These are phyloP conservation scores for Knoxdaviesia proteae DNA, from an alignment of 2,329 filamentous ascomycete species.

Conservation along the genomic window DNA sequence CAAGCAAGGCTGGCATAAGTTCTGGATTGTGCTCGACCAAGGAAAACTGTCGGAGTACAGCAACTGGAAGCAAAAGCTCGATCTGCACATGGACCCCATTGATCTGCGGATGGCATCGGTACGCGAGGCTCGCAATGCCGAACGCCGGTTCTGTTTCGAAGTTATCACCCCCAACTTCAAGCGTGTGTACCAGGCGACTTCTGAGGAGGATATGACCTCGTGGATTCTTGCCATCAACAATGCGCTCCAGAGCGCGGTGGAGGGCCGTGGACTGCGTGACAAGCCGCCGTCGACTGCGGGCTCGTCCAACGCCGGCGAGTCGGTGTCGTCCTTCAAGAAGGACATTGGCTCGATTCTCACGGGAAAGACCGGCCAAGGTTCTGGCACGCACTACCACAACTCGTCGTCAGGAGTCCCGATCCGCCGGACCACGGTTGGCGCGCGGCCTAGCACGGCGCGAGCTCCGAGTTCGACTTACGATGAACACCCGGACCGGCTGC, in stretches of 20 bases:
- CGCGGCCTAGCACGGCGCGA: conserved; percentile 52
- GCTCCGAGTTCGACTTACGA: conserved; percentile 53
- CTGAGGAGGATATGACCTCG: conserved; percentile 91
- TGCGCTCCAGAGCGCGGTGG: conserved; percentile 84
- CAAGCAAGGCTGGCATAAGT: conserved; percentile 99
- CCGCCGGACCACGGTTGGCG: conserved; percentile 78
- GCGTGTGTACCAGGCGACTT: conserved; percentile 90
- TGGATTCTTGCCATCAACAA: conserved; percentile 98
- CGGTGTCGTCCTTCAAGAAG: conserved; percentile 38
- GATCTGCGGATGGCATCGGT: conserved; percentile 94
- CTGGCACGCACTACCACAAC: conserved; percentile 27
- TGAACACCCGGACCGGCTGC: conserved; percentile 64
- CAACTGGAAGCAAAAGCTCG: conserved; percentile 95
- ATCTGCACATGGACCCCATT: conserved; percentile 94
- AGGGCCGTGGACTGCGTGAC: conserved; percentile 46
- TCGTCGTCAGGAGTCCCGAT: conserved; percentile 37
- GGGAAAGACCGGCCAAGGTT: conserved; percentile 64
- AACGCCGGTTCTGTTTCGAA: conserved; percentile 92
- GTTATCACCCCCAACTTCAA: conserved; percentile 95
- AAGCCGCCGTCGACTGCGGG: conserved; percentile 18
- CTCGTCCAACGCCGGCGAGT: conserved; percentile 16
- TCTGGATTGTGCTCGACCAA: conserved; percentile 96
- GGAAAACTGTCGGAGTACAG: conserved; percentile 95
- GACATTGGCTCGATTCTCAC: conserved; percentile 88
- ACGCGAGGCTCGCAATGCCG: conserved; percentile 81